A percentile compares a stretch with the other conserved stretches of the same genome.
phyloP scores from a whole-genome alignment of 192 early-diverging fungal species.

The Neocallimastix lanati region DNA sequence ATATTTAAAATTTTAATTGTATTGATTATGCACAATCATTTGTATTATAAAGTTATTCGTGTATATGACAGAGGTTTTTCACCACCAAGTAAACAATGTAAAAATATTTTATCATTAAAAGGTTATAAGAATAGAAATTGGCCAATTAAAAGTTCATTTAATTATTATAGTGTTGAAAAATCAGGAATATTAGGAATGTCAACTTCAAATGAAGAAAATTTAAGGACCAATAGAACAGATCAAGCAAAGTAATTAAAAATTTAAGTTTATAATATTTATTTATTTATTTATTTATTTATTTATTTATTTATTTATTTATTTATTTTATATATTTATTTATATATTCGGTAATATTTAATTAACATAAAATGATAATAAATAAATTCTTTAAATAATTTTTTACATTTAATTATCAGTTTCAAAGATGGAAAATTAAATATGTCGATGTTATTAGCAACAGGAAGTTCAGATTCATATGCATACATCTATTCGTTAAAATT shows the following conservation, averaged over 20 bases:
- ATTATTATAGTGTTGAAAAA: slow-evolving; percentile 8
- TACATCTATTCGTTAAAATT: not conserved
- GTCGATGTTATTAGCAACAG: not conserved
- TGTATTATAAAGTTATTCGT: slow-evolving; percentile 55
- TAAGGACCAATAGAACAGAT: not conserved
- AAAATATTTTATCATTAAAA: slow-evolving; percentile 63
- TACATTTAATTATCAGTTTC: not conserved
- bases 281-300: no score
- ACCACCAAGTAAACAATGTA: slow-evolving; percentile 45
- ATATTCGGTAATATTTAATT: no score
- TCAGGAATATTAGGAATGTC: not conserved
- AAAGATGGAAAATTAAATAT: not conserved
- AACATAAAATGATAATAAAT: no score
- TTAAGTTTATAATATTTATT: no score
- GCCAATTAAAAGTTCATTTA: slow-evolving; percentile 82
- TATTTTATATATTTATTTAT: no score
- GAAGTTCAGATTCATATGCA: not conserved
- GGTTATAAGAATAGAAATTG: slow-evolving; percentile 88
- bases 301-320: no score
- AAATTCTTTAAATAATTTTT: no score
- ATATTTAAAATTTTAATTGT: no score
- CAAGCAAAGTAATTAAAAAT: not conserved
- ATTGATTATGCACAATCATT: no score
- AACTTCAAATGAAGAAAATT: not conserved
- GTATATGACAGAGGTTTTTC: slow-evolving; percentile 79